These are phyloP conservation scores for Aspergillus ochraceus DNA, from an alignment of 2,329 filamentous ascomycete species.

Conservation along the genomic window DNA sequence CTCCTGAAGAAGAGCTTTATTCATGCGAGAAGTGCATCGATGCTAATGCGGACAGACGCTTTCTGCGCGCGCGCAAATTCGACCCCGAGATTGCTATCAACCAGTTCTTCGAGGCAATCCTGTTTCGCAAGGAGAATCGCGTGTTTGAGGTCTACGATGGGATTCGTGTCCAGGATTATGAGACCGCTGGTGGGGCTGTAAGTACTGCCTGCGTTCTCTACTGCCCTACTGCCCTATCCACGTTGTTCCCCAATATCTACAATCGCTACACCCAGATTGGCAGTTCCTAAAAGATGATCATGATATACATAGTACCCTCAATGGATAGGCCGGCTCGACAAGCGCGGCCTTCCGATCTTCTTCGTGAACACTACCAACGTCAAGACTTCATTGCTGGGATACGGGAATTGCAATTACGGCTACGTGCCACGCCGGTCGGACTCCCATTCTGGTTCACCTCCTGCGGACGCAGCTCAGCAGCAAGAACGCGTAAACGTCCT, in stretches of 20 bases:
- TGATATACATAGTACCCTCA: conserved; percentile 23
- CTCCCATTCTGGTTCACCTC: neutral
- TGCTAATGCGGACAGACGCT: conserved; percentile 13
- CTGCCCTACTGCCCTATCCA: neutral
- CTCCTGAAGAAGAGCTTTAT: neutral
- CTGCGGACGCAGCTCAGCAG: neutral
- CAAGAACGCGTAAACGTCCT: conserved; percentile 15
- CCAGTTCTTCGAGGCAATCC: conserved; percentile 15
- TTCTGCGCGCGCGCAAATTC: conserved; percentile 17
- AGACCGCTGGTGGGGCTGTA: conserved; percentile 20
- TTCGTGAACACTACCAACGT: conserved; percentile 18
- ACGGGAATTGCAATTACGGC: neutral
- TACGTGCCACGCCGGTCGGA: neutral
- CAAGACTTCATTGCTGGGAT: neutral
- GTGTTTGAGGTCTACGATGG: conserved; percentile 17
- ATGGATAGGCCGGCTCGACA: conserved; percentile 28
- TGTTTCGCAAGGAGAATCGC: conserved; percentile 17
- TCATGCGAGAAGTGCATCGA: neutral
- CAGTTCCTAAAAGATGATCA: neutral
- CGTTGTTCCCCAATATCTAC: neutral
- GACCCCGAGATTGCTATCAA: conserved; percentile 14
- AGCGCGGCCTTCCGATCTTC: conserved; percentile 19
- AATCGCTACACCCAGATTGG: neutral
- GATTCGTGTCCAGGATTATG: conserved; percentile 20
- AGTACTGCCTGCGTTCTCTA: neutral